phyloP scores from a whole-genome alignment of 1,284 basidiomycete genomes.

The Papiliotrema flavescens region DNA sequence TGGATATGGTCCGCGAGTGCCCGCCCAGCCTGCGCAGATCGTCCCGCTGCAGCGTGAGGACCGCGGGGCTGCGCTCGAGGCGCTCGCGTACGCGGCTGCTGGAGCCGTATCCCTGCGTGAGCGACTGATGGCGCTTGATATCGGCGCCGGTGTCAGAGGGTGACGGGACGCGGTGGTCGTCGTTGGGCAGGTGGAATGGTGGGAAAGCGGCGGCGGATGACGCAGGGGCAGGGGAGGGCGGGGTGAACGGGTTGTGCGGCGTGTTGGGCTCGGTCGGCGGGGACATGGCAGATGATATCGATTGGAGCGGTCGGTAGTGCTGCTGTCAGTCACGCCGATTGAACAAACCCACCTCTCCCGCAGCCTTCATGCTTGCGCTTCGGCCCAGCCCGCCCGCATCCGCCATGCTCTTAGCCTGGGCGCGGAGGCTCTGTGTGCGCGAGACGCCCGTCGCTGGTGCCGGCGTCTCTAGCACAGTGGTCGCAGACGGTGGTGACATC shows the following conservation, averaged over 20 bases:
- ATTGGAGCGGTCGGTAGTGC: slow-evolving; percentile 8
- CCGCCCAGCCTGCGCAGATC: slow-evolving; percentile 16
- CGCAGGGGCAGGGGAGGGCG: slow-evolving; percentile 38
- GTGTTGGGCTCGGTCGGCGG: slow-evolving; percentile 18
- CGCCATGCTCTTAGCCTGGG: slow-evolving; percentile 29
- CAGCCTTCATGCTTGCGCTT: slow-evolving; percentile 36
- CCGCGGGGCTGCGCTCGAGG: slow-evolving; percentile 38
- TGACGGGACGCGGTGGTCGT: slow-evolving; percentile 4
- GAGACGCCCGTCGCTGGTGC: slow-evolving; percentile 21
- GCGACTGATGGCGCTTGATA: slow-evolving; percentile 45
- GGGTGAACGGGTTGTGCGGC: slow-evolving; percentile 31
- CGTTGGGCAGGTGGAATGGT: slow-evolving; percentile 22
- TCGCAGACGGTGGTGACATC: slow-evolving; percentile 16
- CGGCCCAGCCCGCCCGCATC: slow-evolving; percentile 29
- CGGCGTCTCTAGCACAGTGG: neutral
- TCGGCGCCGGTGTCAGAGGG: slow-evolving; percentile 19
- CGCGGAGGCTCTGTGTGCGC: slow-evolving; percentile 41
- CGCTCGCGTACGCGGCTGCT: slow-evolving; percentile 36
- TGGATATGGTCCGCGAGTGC: neutral
- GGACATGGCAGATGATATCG: slow-evolving; percentile 9
- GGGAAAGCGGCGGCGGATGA: slow-evolving; percentile 34
- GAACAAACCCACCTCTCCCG: slow-evolving; percentile 29
- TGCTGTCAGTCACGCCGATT: slow-evolving; percentile 5
- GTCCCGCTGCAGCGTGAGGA: slow-evolving; percentile 37
- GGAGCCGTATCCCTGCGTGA: slow-evolving; percentile 42